These are phyloP conservation scores for Selaginella moellendorffii DNA, from an alignment of 75 land plant species.

Conservation along the genomic window DNA sequence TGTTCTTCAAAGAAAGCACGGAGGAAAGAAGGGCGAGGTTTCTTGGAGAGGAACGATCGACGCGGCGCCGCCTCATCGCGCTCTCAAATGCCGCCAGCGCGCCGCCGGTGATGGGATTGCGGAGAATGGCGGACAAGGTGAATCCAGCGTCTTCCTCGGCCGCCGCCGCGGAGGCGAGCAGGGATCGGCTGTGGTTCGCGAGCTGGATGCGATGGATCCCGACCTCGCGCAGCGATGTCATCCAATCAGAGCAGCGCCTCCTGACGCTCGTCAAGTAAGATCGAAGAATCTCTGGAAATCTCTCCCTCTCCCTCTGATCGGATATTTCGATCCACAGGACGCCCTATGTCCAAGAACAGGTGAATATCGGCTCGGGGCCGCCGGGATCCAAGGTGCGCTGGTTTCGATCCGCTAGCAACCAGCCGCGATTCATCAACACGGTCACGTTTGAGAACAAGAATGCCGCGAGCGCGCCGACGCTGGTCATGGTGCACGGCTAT, in stretches of 20 bases:
- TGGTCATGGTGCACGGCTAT: conserved; percentile 98
- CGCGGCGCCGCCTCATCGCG: too few species aligned
- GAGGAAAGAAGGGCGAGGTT: too few species aligned
- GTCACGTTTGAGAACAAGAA: conserved; percentile 51
- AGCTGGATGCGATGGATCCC: conserved; percentile 65
- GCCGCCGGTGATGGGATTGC: too few species aligned
- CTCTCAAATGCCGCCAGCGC: too few species aligned
- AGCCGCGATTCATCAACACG: conserved; percentile 83
- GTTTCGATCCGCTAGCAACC: conserved; percentile 72
- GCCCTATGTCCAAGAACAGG: conserved; percentile 64
- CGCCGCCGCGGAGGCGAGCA: neutral
- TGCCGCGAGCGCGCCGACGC: conserved; percentile 44
- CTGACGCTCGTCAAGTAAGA: conserved; percentile 68
- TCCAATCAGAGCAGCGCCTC: conserved; percentile 64
- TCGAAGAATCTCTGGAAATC: neutral
- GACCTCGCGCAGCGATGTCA: conserved; percentile 60
- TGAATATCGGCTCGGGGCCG: conserved; percentile 85
- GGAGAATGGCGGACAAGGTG: conserved; percentile 1
- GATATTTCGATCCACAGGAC: conserved; percentile 35
- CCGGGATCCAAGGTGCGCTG: conserved; percentile 74
- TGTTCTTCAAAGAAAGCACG: neutral
- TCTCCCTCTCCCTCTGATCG: neutral
- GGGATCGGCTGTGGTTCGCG: neutral
- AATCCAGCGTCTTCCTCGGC: neutral
- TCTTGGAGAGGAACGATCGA: too few species aligned